phyloP scores from a whole-genome alignment of 2,329 filamentous ascomycete genomes.

The Aspergillus sp. region DNA sequence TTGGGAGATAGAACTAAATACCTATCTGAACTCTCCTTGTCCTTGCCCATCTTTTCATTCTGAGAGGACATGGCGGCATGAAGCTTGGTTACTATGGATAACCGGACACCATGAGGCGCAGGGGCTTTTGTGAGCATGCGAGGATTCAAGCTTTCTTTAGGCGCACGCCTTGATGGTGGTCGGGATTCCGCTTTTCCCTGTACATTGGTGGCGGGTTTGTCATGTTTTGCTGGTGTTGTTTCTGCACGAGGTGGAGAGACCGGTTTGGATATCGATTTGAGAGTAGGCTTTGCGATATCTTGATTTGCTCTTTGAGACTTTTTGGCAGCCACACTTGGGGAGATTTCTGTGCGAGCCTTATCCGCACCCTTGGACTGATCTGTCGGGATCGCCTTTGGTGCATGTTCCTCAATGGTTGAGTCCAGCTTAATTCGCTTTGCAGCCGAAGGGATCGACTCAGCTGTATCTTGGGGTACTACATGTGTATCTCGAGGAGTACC shows the following conservation, averaged over 20 bases:
- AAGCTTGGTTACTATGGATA: conserved; percentile 40
- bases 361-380: not conserved
- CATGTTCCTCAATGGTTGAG: conserved; percentile 1
- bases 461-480: not conserved
- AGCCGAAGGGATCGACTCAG: conserved; percentile 11
- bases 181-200: conserved; percentile 1
- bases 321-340: conserved; percentile 6
- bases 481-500: conserved; percentile 12
- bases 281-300: conserved; percentile 2
- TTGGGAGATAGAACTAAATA: conserved; percentile 35
- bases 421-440: conserved; percentile 26
- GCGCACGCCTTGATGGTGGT: conserved; percentile 25
- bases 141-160: conserved; percentile 41
- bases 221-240: conserved; percentile 2
- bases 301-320: conserved; percentile 8
- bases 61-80: conserved; percentile 38
- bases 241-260: conserved; percentile 24
- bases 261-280: conserved; percentile 18
- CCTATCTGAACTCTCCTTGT: conserved; percentile 25
- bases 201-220: not conserved
- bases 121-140: conserved; percentile 41
- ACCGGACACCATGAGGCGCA: conserved; percentile 36
- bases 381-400: not conserved
- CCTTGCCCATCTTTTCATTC: conserved; percentile 33
- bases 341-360: not conserved